Conservation (phyloP, 2,329 filamentous ascomycete genomes). For the Exserohilum turcica region DNA sequence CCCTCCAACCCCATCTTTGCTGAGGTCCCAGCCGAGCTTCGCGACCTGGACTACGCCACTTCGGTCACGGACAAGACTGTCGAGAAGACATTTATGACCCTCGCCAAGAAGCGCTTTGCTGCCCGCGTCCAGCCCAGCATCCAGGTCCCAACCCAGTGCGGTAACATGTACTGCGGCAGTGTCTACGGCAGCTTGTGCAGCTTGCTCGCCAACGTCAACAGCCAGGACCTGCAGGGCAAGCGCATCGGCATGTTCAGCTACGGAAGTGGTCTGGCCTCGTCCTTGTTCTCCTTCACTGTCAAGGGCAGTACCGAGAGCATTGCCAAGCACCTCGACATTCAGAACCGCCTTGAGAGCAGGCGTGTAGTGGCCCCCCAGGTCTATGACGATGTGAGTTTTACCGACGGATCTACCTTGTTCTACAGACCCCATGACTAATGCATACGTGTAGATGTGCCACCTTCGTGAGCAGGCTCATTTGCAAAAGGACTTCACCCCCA, state of each 20-base stretch:
- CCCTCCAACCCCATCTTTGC: slow-evolving; percentile 56
- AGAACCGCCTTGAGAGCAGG: slow-evolving; percentile 52
- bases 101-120: slow-evolving; percentile 59
- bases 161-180: slow-evolving; percentile 62
- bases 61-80: slow-evolving; percentile 58
- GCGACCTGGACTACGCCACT: slow-evolving; percentile 53
- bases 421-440: slow-evolving; percentile 31
- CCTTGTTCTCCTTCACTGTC: slow-evolving; percentile 57
- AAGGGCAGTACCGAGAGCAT: slow-evolving; percentile 55
- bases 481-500: slow-evolving; percentile 56
- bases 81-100: slow-evolving; percentile 59
- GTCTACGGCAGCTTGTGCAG: slow-evolving; percentile 58
- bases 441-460: slow-evolving; percentile 54
- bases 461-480: slow-evolving; percentile 57
- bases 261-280: slow-evolving; percentile 58
- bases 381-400: slow-evolving; percentile 52
- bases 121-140: slow-evolving; percentile 57
- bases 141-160: slow-evolving; percentile 58
- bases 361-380: slow-evolving; percentile 54
- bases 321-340: slow-evolving; percentile 54
- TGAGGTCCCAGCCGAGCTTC: slow-evolving; percentile 56
- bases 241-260: slow-evolving; percentile 59
- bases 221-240: slow-evolving; percentile 55
- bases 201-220: slow-evolving; percentile 54
- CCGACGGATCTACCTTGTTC: slow-evolving; percentile 15